Conservation (phyloP, 768 basidiomycete species). For the Omphalotus guepiniiformis region DNA sequence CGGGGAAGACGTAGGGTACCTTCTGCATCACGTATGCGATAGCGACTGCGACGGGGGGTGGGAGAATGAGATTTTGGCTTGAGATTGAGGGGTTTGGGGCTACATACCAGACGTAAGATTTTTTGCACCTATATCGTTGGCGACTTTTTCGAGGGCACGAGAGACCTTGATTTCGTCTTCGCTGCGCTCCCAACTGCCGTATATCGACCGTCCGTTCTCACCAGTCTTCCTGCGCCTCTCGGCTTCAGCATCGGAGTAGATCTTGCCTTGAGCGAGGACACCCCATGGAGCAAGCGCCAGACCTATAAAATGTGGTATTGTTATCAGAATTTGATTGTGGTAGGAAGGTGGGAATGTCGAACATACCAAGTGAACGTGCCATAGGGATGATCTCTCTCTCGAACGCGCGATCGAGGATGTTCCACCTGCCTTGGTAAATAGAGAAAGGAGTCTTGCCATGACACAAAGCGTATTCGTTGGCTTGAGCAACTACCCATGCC, state of each 20-base stretch:
- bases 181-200: conserved; percentile 43
- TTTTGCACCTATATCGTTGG: conserved; percentile 43
- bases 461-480: conserved; percentile 38
- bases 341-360: conserved; percentile 32
- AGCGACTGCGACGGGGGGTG: conserved; percentile 15
- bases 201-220: conserved; percentile 28
- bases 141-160: conserved; percentile 45
- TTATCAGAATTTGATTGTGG: conserved; percentile 30
- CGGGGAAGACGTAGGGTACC: conserved; percentile 47
- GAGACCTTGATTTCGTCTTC: conserved; percentile 39
- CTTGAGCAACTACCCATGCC: conserved; percentile 34
- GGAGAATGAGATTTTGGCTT: background rate
- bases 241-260: conserved; percentile 26
- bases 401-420: conserved; percentile 32
- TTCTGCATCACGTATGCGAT: conserved; percentile 56
- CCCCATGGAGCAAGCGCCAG: conserved; percentile 36
- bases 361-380: conserved; percentile 23
- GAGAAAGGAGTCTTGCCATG: conserved; percentile 41
- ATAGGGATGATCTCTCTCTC: conserved; percentile 44
- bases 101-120: conserved; percentile 41
- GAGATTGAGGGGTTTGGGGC: conserved; percentile 7
- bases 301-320: conserved; percentile 4
- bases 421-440: conserved; percentile 40
- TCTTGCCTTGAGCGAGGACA: conserved; percentile 24
- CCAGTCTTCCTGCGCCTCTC: conserved; percentile 20